Base-by-base conservation (phyloP, 2,329 filamentous ascomycete species). In the Talaromyces piceae region DNA sequence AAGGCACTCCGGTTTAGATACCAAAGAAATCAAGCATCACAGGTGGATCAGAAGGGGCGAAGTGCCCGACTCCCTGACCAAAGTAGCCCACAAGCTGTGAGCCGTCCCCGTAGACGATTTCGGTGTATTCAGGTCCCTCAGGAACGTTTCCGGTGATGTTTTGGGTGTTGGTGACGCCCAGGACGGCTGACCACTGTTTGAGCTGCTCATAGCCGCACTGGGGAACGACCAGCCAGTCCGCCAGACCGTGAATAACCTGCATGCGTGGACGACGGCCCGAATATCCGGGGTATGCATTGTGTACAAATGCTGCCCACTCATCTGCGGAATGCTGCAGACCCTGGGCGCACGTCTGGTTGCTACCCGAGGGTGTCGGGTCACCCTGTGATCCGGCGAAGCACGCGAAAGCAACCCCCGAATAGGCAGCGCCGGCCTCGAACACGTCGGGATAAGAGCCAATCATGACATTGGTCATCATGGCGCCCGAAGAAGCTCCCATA, bases 391-490 rank as follows among this genome's bases (percentile, higher is more conserved):
- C 49, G 6, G 20, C 26, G 18, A 50, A 31, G 13, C 49, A 50
- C 5, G 28, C 49, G 23, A 27, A 45, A 18, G 49, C 41, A 18
- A 50, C 37, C 7, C 49, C 49, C 5, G 41, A 45, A 20, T 45
- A 50, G 5, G 22, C 41, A 20, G 49, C 18, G 16, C 26, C 49
- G 8, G 49, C 41, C 4, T 41, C 41, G 30, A 50, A 50, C 23
- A 50, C 22, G 22, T 50, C 49, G 11, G 49, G 49, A 30, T 50
- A 50, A 8, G 41, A n/a, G 8, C 28, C 49, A 18, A 41, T 41
- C 20, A 50, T 30, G 12, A 50, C 49, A 6, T 50, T 45, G 41
- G 49, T 45, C 41, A 50, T 50, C 16, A 50, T 50, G 12, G 41
- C 41, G 9, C 49, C 49, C 8, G 49, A 50, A 4, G 49, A 50